Conservation (phyloP, 2,329 filamentous ascomycete species). For the Shiraia bambusicola region DNA sequence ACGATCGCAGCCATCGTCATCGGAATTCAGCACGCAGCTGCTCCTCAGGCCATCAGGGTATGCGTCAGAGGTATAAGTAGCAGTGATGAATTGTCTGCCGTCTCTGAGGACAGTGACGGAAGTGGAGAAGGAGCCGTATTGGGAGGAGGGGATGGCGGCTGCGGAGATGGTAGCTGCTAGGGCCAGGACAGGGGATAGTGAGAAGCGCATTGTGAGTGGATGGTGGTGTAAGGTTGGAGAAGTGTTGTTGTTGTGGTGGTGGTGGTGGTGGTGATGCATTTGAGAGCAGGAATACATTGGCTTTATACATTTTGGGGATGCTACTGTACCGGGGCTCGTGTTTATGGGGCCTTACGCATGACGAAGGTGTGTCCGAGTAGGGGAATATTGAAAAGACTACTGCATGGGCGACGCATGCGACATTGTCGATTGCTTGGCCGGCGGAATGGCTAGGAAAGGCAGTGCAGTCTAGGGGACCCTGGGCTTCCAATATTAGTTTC, state of each 20-base stretch:
- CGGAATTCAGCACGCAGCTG: conserved; percentile 2
- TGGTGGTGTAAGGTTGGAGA: not conserved
- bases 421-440: too few relatives aligned
- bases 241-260: not conserved
- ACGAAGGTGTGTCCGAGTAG: too few relatives aligned
- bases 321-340: too few relatives aligned
- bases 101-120: not conserved
- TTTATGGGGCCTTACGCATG: too few relatives aligned
- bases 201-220: conserved; percentile 2
- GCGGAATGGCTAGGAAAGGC: too few relatives aligned
- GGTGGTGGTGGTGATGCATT: not conserved
- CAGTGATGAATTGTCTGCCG: not conserved
- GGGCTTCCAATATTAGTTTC: too few relatives aligned
- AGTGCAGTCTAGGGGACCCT: too few relatives aligned
- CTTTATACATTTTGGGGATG: not conserved
- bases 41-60: conserved; percentile 4
- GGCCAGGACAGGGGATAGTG: conserved; percentile 1
- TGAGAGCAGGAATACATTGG: not conserved
- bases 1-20: conserved; percentile 1
- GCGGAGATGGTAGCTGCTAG: conserved; percentile 5
- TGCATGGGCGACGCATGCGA: too few relatives aligned
- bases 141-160: conserved; percentile 1
- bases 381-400: too few relatives aligned
- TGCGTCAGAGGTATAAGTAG: not conserved
- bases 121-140: not conserved